Percentiles rank a stretch among this genome's conserved stretches.
Conservation (phyloP, 78 protist species). For the Emiliania huxleyi region DNA sequence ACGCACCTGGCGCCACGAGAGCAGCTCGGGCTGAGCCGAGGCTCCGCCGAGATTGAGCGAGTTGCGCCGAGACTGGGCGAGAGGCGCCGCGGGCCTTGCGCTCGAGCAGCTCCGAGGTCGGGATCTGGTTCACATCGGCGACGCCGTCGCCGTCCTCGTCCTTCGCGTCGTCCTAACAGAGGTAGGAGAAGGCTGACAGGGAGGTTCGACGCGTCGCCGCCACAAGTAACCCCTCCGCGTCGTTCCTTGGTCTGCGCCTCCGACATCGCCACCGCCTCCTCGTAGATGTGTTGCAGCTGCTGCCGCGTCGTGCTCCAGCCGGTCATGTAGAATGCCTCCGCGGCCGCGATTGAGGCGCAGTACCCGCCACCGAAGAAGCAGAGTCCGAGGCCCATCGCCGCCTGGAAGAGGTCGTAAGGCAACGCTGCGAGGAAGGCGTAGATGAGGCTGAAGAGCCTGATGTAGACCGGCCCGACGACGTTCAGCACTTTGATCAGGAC, state of each 20-base stretch:
- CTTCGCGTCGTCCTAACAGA: neutral
- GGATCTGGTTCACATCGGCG: neutral
- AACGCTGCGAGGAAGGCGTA: neutral
- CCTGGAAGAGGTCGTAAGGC: neutral
- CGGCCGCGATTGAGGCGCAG: neutral
- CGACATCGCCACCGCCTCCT: neutral
- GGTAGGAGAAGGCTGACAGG: too few species aligned
- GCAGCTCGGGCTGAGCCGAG: too few species aligned
- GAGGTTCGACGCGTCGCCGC: too few species aligned
- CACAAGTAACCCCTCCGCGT: too few species aligned
- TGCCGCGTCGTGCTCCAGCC: neutral
- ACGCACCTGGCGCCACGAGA: too few species aligned
- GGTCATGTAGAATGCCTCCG: neutral
- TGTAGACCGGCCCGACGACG: too few species aligned
- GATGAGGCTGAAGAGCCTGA: too few species aligned
- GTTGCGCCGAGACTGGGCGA: too few species aligned
- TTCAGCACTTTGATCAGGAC: too few species aligned
- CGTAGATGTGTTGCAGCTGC: neutral
- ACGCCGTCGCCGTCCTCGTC: neutral
- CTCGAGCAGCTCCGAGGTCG: neutral
- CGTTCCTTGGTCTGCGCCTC: neutral
- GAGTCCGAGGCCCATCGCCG: neutral
- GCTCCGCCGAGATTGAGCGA: too few species aligned
- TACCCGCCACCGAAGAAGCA: conserved; percentile 3
- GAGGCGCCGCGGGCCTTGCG: too few species aligned